Evolutionary conservation across 768 basidiomycete species (phyloP), one percentile per base, ranked within the genome.

Genomic region (Psilocybe cyanescens): DNA sequence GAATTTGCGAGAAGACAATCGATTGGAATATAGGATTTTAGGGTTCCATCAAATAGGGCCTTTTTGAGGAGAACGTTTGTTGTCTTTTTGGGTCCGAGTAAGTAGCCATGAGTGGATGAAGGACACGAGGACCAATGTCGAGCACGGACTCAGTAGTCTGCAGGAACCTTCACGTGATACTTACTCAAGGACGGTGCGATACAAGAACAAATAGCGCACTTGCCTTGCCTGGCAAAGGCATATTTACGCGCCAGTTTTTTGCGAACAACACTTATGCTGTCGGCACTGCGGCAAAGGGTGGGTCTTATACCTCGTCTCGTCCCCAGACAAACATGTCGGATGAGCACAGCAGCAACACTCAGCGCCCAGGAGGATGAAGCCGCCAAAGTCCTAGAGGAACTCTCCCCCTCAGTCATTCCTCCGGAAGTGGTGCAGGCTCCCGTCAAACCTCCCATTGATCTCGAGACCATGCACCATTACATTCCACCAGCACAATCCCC

Each of bases 401-500:
- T 75, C 30, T 64, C 57, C 1, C 17, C 61, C 17, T 29, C 52
- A 19, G 28, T 37, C n/a, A 58, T 56, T 41, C 54, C 56, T 41
- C 52, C 56, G 33, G 55, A 54, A 31, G 52, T 51, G 2, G 44
- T 55, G 12, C 19, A 51, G 31, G 35, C 60, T 41, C 16, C 16
- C 16, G 19, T 24, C 14, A 12, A 44, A 16, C 41, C 11, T 14
- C 31, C 35, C 1, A 14, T 60, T 57, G 63, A 76, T 57, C 79
- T 82, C 65, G 80, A 63, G 35, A 58, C 61, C 44, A 70, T 70
- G 68, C 68, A 70, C 57, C 70, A 70, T 57, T 63, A 87, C 66
- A 84, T 94, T 17, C 91, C 92, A 3, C 90, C 91, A n/a, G 79
- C 82, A 1, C 81, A 85, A 55, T 91, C 93, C 71, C 93, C 92